Evolutionary conservation across 352 stramenopile genomes (phyloP), one percentile per base, ranked within the genome.

Genomic region (Globisporangium carolinianum): DNA sequence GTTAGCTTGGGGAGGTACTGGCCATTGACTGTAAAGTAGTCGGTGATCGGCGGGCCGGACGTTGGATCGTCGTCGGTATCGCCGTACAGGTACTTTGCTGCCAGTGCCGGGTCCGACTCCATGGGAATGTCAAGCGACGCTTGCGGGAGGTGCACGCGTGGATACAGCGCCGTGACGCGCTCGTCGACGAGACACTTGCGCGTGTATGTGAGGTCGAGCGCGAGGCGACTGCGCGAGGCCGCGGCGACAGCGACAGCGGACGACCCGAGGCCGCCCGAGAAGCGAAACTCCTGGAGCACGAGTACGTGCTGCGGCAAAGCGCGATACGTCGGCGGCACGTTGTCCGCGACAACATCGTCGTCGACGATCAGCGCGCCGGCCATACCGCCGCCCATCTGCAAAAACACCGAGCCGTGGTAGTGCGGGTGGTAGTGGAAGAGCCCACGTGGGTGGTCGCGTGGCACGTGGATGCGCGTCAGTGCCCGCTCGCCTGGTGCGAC

Each of bases 371-470:
- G 68, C 10, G 71, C 74, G 24, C 81, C 80, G 10, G 77, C 78
- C 73, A 93, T 91, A 6, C 81, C 84, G 11, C 85, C 85, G 3
- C 72, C 74, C 59, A 91, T 79, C 58, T 96, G 86, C 56, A 86
- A 43, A 52, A 84, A 82, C 17, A 90, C 86, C 0, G 67, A 82
- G 11, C 79, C 82, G 59, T 91, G 82, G 59, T 83, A 87, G 69
- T 95, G 85, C 51, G 85, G 83, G 58, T 95, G 85, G 68, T 95
- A 95, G 65, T 89, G 82, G 61, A 89, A 95, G 9, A 87, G 58
- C 4, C 85, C 85, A 41, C 75, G 71, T 14, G 81, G 83, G 49
- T 95, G 85, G 51, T 83, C 73, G 15, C 55, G 48, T 2, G 79
- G 81, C 18, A 95, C 58, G 11, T 87, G 60, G 50, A 89, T 68